phyloP scores from a whole-genome alignment of 176 grass and related monocot species.

The Rhynchospora pubera region DNA sequence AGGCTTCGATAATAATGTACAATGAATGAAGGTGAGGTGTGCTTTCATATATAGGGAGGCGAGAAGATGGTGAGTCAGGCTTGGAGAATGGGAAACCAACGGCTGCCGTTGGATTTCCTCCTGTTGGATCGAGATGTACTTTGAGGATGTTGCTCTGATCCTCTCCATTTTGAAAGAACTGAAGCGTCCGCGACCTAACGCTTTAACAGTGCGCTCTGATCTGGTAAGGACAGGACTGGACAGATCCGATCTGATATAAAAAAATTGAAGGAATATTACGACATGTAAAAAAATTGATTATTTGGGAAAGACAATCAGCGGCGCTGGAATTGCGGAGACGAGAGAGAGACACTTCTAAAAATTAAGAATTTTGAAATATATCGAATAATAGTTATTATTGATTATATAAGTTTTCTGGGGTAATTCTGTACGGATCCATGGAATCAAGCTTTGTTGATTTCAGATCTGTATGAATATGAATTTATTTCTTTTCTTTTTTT shows the following conservation, averaged over 20 bases:
- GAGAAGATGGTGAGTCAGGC: neutral
- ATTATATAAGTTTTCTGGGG: too few relatives aligned
- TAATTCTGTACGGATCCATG: neutral
- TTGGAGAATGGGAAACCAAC: constrained; percentile 30
- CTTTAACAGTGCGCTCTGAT: neutral
- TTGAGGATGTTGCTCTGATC: neutral
- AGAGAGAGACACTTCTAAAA: neutral
- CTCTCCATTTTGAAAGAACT: constrained; percentile 1
- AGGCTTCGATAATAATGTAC: neutral
- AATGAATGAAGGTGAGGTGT: neutral
- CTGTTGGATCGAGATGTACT: neutral
- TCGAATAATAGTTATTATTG: too few relatives aligned
- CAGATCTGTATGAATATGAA: neutral
- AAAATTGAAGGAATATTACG: neutral
- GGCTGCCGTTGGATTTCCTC: constrained; percentile 33
- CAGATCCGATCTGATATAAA: neutral
- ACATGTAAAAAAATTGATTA: neutral
- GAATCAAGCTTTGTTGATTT: neutral
- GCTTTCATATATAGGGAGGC: constrained; percentile 4
- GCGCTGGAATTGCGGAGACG: neutral
- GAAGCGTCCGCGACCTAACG: neutral
- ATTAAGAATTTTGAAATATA: neutral
- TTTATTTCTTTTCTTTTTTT: too few relatives aligned
- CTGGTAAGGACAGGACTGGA: neutral
- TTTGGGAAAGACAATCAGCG: neutral